Percentiles rank a stretch among this genome's conserved stretches.
phyloP scores from a whole-genome alignment of 192 early-diverging fungal species.

The Entomortierella chlamydospora region DNA sequence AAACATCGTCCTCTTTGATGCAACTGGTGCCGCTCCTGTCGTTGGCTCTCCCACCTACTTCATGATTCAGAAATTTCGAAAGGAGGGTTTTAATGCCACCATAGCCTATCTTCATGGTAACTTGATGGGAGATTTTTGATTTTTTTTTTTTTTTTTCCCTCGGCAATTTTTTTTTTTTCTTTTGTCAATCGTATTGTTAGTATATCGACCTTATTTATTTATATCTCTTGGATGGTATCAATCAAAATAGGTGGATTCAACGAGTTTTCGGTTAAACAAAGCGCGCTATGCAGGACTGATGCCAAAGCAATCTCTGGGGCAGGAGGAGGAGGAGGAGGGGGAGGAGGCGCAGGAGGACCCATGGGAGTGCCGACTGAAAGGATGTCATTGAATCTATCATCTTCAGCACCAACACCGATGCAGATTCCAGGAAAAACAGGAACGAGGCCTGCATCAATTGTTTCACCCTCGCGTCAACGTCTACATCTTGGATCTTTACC shows the following conservation, averaged over 20 bases:
- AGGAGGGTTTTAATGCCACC: slow-evolving; percentile 60
- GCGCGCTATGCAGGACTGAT: slow-evolving; percentile 41
- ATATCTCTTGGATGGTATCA: no score
- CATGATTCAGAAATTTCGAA: slow-evolving; percentile 71
- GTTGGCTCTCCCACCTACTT: slow-evolving; percentile 64
- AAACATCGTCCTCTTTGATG: slow-evolving; percentile 79
- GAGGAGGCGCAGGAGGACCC: not conserved
- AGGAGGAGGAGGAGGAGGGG: not conserved
- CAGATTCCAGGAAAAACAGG: not conserved
- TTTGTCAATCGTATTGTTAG: no score
- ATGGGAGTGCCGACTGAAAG: no score
- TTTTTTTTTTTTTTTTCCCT: no score
- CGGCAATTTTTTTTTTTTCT: no score
- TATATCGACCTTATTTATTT: no score
- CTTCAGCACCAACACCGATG: not conserved
- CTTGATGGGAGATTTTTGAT: no score
- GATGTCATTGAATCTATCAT: no score
- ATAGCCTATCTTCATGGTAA: slow-evolving; percentile 63
- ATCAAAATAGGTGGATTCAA: slow-evolving; percentile 69
- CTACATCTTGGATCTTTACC: slow-evolving; percentile 35
- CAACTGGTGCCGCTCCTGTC: slow-evolving; percentile 58
- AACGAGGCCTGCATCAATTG: slow-evolving; percentile 6
- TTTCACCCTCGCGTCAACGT: slow-evolving; percentile 37
- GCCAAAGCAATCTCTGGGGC: no score
- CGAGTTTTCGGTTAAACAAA: slow-evolving; percentile 39